Percentiles rank a stretch among this genome's conserved stretches.
These are phyloP conservation scores for Mortierella sp. DNA, from an alignment of 371 early-diverging fungal species.

Conservation along the genomic window DNA sequence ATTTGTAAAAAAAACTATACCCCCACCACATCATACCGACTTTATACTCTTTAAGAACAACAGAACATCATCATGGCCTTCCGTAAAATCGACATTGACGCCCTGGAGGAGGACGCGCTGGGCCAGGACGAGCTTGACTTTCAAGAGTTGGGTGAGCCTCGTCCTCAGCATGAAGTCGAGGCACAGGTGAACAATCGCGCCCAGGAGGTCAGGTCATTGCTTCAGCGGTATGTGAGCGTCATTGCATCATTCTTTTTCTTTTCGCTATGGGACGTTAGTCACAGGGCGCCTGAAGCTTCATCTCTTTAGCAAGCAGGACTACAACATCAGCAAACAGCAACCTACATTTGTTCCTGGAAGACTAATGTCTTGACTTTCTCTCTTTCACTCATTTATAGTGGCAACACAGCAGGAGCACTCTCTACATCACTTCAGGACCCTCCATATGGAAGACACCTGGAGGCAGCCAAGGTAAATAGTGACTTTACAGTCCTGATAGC, in stretches of 20 bases:
- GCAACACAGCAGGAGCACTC: constrained; percentile 76
- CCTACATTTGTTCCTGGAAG: neutral
- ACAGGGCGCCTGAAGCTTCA: too few species aligned
- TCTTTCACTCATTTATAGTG: constrained; percentile 58
- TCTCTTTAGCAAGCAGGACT: neutral
- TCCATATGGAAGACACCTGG: constrained; percentile 82
- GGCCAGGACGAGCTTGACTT: constrained; percentile 71
- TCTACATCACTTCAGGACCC: constrained; percentile 79
- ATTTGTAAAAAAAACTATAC: neutral
- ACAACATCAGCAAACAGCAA: too few species aligned
- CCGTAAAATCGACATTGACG: constrained; percentile 88
- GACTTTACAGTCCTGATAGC: too few species aligned
- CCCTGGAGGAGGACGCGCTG: constrained; percentile 83
- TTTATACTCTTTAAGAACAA: too few species aligned
- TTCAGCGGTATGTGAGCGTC: constrained; percentile 41
- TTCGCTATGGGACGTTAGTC: too few species aligned
- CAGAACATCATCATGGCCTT: constrained; percentile 52
- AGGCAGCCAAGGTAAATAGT: constrained; percentile 74
- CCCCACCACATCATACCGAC: too few species aligned
- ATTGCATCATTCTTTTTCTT: too few species aligned
- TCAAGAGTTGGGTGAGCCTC: constrained; percentile 59
- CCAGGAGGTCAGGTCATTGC: constrained; percentile 69
- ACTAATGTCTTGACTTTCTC: constrained; percentile 3
- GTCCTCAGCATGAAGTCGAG: constrained; percentile 63
- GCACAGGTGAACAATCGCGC: constrained; percentile 69